Conservation (phyloP, 2,329 filamentous ascomycete species). For the Akanthomyces uredinophilus region DNA sequence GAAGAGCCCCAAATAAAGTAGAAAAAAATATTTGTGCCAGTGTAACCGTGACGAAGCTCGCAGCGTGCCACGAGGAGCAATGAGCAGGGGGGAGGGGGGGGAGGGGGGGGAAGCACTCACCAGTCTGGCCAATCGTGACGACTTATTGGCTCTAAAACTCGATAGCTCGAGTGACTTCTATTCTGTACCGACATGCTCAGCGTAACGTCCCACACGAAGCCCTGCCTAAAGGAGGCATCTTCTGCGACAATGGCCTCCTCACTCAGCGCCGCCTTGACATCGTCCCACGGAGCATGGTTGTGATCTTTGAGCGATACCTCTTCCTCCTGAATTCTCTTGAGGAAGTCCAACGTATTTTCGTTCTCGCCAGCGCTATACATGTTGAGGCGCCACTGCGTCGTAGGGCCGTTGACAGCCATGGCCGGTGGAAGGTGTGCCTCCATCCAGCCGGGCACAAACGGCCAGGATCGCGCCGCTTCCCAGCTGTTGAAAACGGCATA, state of each 20-base stretch:
- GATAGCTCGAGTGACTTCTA: conserved; percentile 18
- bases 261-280: conserved; percentile 25
- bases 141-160: conserved; percentile 25
- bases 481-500: conserved; percentile 31
- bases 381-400: conserved; percentile 32
- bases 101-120: conserved; percentile 26
- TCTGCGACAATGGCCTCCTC: conserved; percentile 29
- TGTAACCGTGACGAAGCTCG: background rate
- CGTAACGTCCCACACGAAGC: conserved; percentile 35
- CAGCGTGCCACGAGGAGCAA: background rate
- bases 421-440: conserved; percentile 29
- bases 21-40: background rate
- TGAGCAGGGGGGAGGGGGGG: background rate
- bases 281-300: conserved; percentile 32
- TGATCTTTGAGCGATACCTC: conserved; percentile 22
- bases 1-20: background rate
- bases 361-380: conserved; percentile 24
- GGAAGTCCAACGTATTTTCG: conserved; percentile 24
- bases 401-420: conserved; percentile 34
- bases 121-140: conserved; percentile 35
- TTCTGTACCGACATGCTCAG: conserved; percentile 24
- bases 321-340: conserved; percentile 25
- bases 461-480: conserved; percentile 33
- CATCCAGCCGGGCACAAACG: conserved; percentile 33
- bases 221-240: conserved; percentile 32